phyloP scores from a whole-genome alignment of 768 basidiomycete species.

The Boletus reticuloceps region DNA sequence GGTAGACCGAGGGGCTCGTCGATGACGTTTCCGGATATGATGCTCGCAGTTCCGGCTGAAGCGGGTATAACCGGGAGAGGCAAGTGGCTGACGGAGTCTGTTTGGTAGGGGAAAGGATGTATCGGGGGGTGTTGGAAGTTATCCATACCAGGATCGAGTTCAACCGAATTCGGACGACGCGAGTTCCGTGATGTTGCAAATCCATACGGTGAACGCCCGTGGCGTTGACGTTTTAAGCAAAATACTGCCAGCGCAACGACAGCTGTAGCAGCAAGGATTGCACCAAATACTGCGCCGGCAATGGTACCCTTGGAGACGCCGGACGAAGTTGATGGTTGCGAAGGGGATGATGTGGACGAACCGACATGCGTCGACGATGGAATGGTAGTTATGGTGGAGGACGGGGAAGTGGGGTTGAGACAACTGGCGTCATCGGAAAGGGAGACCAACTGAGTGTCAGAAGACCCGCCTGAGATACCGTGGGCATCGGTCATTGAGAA shows the following conservation, averaged over 20 bases:
- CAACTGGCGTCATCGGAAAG: conserved; percentile 50
- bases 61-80: conserved; percentile 8
- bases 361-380: conserved; percentile 20
- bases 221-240: conserved; percentile 38
- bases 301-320: conserved; percentile 45
- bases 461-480: conserved; percentile 56
- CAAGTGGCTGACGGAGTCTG: conserved; percentile 17
- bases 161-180: conserved; percentile 37
- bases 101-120: conserved; percentile 33
- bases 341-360: conserved; percentile 20
- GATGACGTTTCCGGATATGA: conserved; percentile 6
- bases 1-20: conserved; percentile 3
- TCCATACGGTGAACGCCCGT: conserved; percentile 27
- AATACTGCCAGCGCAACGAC: conserved; percentile 51
- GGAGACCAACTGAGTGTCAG: conserved; percentile 49
- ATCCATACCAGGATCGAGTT: conserved; percentile 31
- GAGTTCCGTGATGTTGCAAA: conserved; percentile 25
- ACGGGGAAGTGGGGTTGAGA: conserved; percentile 50
- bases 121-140: conserved; percentile 33
- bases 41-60: neutral
- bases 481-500: conserved; percentile 54
- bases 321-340: conserved; percentile 17
- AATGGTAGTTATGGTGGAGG: conserved; percentile 39
- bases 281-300: conserved; percentile 48
- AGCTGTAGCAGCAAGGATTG: conserved; percentile 51